phyloP scores from a whole-genome alignment of 2,329 filamentous ascomycete genomes.

The Talaromyces verruculosus region DNA sequence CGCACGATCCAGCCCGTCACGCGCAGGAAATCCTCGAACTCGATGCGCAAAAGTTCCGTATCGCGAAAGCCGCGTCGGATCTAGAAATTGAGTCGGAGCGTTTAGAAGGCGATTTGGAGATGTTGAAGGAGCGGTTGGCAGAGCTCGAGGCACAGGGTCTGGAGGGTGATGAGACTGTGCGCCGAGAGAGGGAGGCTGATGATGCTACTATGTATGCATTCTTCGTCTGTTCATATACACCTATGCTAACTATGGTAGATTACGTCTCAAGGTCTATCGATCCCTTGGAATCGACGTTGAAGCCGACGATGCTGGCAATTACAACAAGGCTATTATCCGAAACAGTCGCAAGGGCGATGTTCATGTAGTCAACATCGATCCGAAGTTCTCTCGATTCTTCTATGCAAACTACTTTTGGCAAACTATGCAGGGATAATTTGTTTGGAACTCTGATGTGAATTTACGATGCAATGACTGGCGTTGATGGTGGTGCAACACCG shows the following conservation, averaged over 20 bases:
- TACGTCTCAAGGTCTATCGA: constrained; percentile 88
- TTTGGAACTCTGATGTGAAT: neutral
- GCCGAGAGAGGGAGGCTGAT: constrained; percentile 53
- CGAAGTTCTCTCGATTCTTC: constrained; percentile 86
- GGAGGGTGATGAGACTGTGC: constrained; percentile 63
- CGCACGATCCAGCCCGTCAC: constrained; percentile 76
- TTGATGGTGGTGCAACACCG: neutral
- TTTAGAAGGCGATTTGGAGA: constrained; percentile 73
- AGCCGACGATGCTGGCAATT: constrained; percentile 75
- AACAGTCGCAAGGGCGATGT: constrained; percentile 88
- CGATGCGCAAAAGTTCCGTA: constrained; percentile 90
- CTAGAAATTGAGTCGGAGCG: constrained; percentile 93
- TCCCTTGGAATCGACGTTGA: constrained; percentile 89
- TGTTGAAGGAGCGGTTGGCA: constrained; percentile 71
- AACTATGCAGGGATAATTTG: constrained; percentile 60
- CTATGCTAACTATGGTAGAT: constrained; percentile 38
- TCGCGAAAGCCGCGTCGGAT: constrained; percentile 87
- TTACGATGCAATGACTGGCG: constrained; percentile 14
- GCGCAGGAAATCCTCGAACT: constrained; percentile 80
- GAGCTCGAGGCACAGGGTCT: constrained; percentile 85
- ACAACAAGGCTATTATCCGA: constrained; percentile 78
- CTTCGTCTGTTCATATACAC: too few relatives aligned
- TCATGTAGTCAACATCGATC: constrained; percentile 90
- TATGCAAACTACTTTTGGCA: constrained; percentile 98
- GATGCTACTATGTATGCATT: constrained; percentile 47